Conservation (phyloP, 768 basidiomycete species). For the Leccinum aurantiacum region DNA sequence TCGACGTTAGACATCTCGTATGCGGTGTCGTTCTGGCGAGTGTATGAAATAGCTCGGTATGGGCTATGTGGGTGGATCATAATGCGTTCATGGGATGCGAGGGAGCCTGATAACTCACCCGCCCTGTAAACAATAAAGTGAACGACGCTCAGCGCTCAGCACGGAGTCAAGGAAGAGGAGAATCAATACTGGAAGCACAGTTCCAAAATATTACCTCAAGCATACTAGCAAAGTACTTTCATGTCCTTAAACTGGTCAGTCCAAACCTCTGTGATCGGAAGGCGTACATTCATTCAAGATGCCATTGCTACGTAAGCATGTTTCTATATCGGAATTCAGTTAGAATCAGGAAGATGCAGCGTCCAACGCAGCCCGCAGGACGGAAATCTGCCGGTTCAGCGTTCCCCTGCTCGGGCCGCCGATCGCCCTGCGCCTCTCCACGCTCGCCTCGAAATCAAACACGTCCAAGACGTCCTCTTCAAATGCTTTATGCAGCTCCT, state of each 20-base stretch:
- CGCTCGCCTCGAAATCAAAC: constrained; percentile 94
- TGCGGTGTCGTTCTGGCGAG: constrained; percentile 53
- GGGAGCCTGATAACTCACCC: too few species aligned
- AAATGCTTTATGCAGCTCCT: constrained; percentile 73
- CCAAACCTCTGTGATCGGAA: too few species aligned
- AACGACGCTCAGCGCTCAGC: too few species aligned
- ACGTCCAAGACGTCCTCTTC: constrained; percentile 76
- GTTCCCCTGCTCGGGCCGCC: constrained; percentile 88
- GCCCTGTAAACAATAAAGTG: too few species aligned
- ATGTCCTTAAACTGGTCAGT: too few species aligned
- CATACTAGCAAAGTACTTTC: too few species aligned
- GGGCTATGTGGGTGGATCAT: constrained; percentile 11
- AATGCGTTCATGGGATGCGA: too few species aligned
- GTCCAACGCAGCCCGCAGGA: constrained; percentile 60
- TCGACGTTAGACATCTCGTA: constrained; percentile 72
- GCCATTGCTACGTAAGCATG: too few species aligned
- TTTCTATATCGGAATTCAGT: background rate
- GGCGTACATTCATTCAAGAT: too few species aligned
- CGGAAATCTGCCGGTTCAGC: constrained; percentile 81
- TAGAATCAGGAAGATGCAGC: background rate
- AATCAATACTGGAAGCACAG: too few species aligned
- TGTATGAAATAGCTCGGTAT: constrained; percentile 59
- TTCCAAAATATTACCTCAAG: too few species aligned
- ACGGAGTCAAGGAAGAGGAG: too few species aligned
- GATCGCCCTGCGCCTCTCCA: constrained; percentile 88